Base-by-base conservation (phyloP, 139 green algal species). In the Micractinium conductrix region DNA sequence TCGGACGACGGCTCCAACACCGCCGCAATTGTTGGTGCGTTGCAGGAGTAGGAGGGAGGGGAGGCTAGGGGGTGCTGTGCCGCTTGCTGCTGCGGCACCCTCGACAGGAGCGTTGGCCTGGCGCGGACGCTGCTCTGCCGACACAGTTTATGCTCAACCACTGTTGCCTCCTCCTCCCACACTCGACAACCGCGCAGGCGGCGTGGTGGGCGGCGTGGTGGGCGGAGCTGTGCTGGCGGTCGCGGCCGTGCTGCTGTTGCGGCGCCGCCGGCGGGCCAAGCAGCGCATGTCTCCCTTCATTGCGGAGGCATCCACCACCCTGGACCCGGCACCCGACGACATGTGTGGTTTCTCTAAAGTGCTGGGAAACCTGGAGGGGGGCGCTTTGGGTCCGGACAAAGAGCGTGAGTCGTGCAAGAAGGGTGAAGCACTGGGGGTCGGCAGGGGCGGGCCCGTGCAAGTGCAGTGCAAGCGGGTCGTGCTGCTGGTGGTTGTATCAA, bases 231-330 rank as follows among this genome's bases (percentile, higher is more conserved):
- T 72, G 53, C 45, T 53, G 22, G 76, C 58, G 4, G 30, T 44
- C 2, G 38, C 22, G 2, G 37, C 28, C 6, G 76, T 82, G 35
- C 8, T 71, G 10, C 9, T 53, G 26, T 38, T 71, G 38, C 76
- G 76, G 33, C 45, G 42, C 12, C 68, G 38, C 37, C 76, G 76
- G 55, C 55, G 76, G 37, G 38, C 40, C 37, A 53, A 82, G 76
- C 76, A 82, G 74, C 74, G 74, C 58, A 71, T 82, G 76, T 82
- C 76, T 14, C 76, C 76, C 2, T 81, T 82, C 40, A 72, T 82
- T 42, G 58, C 74, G 10, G 74, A 81, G 74, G 74, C n/a, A n/a
- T n/a, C n/a, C n/a, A n/a, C 26, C 26, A 33, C 28, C 10, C 60
- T 68, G 33, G 60, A 62, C 53, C 53, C 53, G 53, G 53, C 53